These are phyloP conservation scores for Fusarium sp. DNA, from an alignment of 2,329 filamentous ascomycete species.

Conservation along the genomic window DNA sequence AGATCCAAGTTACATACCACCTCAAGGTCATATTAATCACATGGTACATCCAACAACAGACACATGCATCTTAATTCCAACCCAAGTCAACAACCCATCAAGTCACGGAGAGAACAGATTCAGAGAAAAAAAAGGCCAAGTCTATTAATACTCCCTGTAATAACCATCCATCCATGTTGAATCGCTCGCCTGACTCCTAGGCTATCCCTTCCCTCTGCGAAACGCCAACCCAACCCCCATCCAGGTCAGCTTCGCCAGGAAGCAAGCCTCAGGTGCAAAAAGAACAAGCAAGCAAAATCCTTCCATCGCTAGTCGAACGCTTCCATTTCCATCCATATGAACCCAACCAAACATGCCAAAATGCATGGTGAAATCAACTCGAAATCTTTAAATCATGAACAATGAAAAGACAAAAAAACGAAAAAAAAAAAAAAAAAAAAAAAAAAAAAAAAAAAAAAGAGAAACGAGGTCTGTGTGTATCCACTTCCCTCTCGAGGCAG, in stretches of 20 bases:
- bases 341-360: constrained; percentile 11
- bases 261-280: constrained; percentile 32
- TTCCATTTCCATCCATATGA: constrained; percentile 8
- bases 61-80: not conserved
- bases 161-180: constrained; percentile 23
- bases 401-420: constrained; percentile 1
- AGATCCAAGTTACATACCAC: no score
- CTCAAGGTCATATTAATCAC: no score
- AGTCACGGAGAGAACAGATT: not conserved
- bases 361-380: constrained; percentile 17
- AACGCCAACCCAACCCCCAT: constrained; percentile 38
- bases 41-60: not conserved
- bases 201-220: constrained; percentile 25
- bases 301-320: constrained; percentile 1
- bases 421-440: constrained; percentile 4
- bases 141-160: constrained; percentile 37
- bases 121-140: not conserved
- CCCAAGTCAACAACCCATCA: not conserved
- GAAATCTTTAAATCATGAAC: constrained; percentile 8
- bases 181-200: constrained; percentile 31
- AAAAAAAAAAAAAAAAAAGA: not conserved
- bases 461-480: constrained; percentile 16
- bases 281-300: not conserved
- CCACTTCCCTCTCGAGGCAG: constrained; percentile 17
- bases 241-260: constrained; percentile 37